Base-by-base conservation (phyloP, 2,329 filamentous ascomycete species). In the Colletotrichum orchidophilum region DNA sequence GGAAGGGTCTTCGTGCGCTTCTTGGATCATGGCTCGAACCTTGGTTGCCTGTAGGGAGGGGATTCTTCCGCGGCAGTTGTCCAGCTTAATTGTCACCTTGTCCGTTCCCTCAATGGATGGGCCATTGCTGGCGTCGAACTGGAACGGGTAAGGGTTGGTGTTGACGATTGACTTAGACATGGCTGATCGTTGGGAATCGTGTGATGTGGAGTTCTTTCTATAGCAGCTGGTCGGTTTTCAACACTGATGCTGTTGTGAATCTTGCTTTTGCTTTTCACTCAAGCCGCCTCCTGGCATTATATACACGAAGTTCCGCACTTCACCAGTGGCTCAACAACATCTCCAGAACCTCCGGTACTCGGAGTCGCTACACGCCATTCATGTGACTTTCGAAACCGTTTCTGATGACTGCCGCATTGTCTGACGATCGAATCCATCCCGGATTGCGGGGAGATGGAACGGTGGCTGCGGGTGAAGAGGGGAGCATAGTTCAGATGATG, bases 1-100 rank as follows among this genome's bases (percentile, higher is more conserved):
- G 5, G 75, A 76, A 1, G 82, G 79, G 62, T 85, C 81, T 0
- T 75, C 67, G 46, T 81, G 78, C 0, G 83, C 80, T 65, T 85
- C 82, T 15, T 80, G 74, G 75, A 84, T 81, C 77, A 84, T 77
- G 5, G 49, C 29, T 11, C 64, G 57, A 15, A 66, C 24, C 18
- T 42, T 49, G 21, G 66, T 55, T 7, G 83, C 78, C 68, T 84
- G 82, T 5, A 79, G 35, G 1, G 82, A 82, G 4, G 82, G 82
- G 18, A 79, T 79, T 1, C 73, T 65, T 18, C 82, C 82, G 1
- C 82, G 79, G n/a, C 78, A 77, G 73, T 82, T 83, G 50, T 57
- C 29, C 24, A 75, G 65, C 26, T 46, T 63, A 1, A 74, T 42
- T 18, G 27, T 73, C 18, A 73, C 70, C 18, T 46, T 46, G 18